A percentile compares a stretch with the other conserved stretches of the same genome.
phyloP scores from a whole-genome alignment of 129 eudicot genomes.

The Centaurea solstitialis region DNA sequence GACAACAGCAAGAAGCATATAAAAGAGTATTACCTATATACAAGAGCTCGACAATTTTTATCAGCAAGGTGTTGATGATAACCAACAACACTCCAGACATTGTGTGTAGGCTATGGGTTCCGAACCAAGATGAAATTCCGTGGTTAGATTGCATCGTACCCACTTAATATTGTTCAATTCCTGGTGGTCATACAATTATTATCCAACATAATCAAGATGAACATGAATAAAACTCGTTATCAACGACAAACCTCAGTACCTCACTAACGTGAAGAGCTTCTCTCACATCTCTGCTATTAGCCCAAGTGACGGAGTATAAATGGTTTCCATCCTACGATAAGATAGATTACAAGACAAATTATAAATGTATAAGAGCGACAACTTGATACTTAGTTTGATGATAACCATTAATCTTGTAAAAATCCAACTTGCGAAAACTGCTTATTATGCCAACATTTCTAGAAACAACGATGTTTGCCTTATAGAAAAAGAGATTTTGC shows the following conservation, averaged over 20 bases:
- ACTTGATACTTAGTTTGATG: not conserved
- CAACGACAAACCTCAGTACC: constrained; percentile 4
- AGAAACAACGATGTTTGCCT: not conserved
- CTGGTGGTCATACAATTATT: not conserved
- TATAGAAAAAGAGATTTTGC: not conserved
- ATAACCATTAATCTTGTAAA: not conserved
- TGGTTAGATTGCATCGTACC: not conserved
- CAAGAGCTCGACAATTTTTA: not conserved
- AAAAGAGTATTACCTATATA: not conserved
- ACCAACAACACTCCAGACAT: not conserved
- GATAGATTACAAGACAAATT: not conserved
- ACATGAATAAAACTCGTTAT: not conserved
- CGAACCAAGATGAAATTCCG: not conserved
- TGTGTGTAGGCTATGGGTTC: not conserved
- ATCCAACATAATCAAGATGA: not conserved
- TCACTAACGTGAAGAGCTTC: constrained; percentile 10
- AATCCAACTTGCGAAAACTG: not conserved
- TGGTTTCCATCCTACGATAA: not conserved
- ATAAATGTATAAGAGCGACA: not conserved
- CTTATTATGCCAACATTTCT: not conserved
- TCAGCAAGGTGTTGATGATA: not conserved
- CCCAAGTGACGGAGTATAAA: constrained; percentile 4
- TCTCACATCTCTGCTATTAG: not conserved
- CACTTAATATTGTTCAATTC: not conserved
- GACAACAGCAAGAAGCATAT: not conserved